Conservation (phyloP, 768 basidiomycete genomes). For the Tylopilus felleus region DNA sequence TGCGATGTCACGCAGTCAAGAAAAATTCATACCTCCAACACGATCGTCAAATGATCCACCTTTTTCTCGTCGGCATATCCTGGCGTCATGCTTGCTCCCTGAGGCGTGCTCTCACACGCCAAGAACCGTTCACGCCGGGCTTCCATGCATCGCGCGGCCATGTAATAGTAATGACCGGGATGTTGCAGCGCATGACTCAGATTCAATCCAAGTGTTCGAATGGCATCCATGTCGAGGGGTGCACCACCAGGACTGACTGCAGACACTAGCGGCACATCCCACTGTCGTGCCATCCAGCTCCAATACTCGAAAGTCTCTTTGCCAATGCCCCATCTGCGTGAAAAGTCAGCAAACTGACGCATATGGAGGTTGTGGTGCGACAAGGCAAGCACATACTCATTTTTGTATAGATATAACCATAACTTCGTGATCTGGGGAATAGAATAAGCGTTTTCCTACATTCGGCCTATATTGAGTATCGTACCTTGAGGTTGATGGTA, state of each 20-base stretch:
- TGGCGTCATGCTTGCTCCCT: constrained; percentile 46
- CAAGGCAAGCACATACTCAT: constrained; percentile 76
- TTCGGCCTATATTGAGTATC: neutral
- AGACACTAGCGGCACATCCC: constrained; percentile 32
- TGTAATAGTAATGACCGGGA: constrained; percentile 84
- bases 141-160: constrained; percentile 84
- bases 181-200: constrained; percentile 84
- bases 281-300: constrained; percentile 93
- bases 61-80: constrained; percentile 89
- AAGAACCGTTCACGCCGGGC: constrained; percentile 67
- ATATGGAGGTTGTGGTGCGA: constrained; percentile 85
- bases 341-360: constrained; percentile 80
- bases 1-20: neutral
- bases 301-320: constrained; percentile 97
- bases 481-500: constrained; percentile 85
- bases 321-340: constrained; percentile 91
- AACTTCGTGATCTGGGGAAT: constrained; percentile 76
- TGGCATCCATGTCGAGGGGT: constrained; percentile 50
- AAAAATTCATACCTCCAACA: constrained; percentile 64
- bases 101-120: constrained; percentile 43
- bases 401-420: constrained; percentile 83
- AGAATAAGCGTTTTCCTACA: neutral
- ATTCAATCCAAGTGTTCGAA: constrained; percentile 66
- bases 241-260: constrained; percentile 15
- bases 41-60: constrained; percentile 79